A percentile compares a stretch with the other conserved stretches of the same genome.
These are phyloP conservation scores for Pyrenophora tritici-repentis DNA, from an alignment of 2,329 filamentous ascomycete genomes.

Conservation along the genomic window DNA sequence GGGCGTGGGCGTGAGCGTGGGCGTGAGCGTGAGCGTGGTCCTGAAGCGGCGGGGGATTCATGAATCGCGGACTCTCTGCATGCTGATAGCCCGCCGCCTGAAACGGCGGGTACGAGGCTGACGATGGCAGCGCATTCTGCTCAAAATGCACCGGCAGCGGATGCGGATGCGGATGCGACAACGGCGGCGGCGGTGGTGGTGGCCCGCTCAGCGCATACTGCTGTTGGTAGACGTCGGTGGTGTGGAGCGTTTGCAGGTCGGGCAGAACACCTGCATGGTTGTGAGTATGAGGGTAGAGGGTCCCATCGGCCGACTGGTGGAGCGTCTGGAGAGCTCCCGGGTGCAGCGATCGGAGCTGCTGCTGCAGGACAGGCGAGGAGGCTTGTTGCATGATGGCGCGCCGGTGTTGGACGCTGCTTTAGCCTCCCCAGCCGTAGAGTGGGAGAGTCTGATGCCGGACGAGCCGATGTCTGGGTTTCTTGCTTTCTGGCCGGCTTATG, in stretches of 20 bases:
- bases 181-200: conserved; percentile 22
- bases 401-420: conserved; percentile 33
- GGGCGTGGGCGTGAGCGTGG: conserved; percentile 2
- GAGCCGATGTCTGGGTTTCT: conserved; percentile 3
- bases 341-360: conserved; percentile 33
- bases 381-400: conserved; percentile 33
- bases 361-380: conserved; percentile 25
- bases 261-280: conserved; percentile 33
- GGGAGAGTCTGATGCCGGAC: conserved; percentile 8
- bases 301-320: conserved; percentile 36
- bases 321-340: conserved; percentile 34
- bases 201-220: conserved; percentile 26
- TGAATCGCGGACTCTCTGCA: conserved; percentile 31
- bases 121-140: conserved; percentile 34
- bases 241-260: conserved; percentile 49
- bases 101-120: conserved; percentile 30
- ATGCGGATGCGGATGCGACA: conserved; percentile 28
- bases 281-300: conserved; percentile 26
- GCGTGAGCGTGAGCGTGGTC: conserved; percentile 15
- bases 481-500: not conserved
- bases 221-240: conserved; percentile 29
- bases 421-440: conserved; percentile 16
- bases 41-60: conserved; percentile 23
- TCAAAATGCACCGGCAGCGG: conserved; percentile 41
- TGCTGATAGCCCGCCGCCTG: conserved; percentile 30